Percentiles rank a stretch among this genome's conserved stretches.
phyloP scores from a whole-genome alignment of 2,329 filamentous ascomycete genomes.

The Helotiales sp. region DNA sequence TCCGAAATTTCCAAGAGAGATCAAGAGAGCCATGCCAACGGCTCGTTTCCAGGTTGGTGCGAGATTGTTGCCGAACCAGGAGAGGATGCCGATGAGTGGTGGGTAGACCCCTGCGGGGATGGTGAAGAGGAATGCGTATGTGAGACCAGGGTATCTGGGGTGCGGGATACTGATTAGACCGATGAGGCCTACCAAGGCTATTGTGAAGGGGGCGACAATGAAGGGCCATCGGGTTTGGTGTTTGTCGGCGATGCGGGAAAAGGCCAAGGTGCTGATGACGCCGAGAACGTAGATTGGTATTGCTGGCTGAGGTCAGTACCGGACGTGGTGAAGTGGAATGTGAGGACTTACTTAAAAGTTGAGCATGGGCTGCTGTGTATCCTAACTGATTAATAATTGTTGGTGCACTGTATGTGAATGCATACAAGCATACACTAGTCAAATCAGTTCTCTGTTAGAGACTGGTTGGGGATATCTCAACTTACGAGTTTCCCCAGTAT shows the following conservation, averaged over 20 bases:
- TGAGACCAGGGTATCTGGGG: conserved; percentile 58
- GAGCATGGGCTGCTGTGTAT: conserved; percentile 13
- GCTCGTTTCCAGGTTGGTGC: conserved; percentile 29
- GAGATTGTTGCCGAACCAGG: conserved; percentile 56
- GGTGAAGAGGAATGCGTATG: conserved; percentile 80
- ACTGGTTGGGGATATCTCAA: neutral
- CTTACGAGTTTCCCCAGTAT: neutral
- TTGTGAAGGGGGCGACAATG: conserved; percentile 10
- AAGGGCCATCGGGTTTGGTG: conserved; percentile 15
- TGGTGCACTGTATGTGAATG: conserved; percentile 14
- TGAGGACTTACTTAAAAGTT: conserved; percentile 1
- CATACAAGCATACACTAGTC: conserved; percentile 1
- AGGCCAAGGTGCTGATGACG: conserved; percentile 1
- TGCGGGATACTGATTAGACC: conserved; percentile 11
- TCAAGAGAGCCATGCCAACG: conserved; percentile 32
- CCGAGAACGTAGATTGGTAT: conserved; percentile 17
- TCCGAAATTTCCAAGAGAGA: conserved; percentile 34
- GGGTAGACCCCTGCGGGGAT: conserved; percentile 85
- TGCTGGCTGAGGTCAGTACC: neutral
- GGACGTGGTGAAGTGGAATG: neutral
- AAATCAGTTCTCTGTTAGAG: too few species aligned
- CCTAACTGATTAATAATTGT: conserved; percentile 12
- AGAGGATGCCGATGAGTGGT: conserved; percentile 78
- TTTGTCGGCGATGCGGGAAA: conserved; percentile 11
- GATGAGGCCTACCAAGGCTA: conserved; percentile 14